A percentile compares a stretch with the other conserved stretches of the same genome.
Evolutionary conservation across 306 rosid species (phyloP).

Genomic region (Begonia peltatifolia): DNA sequence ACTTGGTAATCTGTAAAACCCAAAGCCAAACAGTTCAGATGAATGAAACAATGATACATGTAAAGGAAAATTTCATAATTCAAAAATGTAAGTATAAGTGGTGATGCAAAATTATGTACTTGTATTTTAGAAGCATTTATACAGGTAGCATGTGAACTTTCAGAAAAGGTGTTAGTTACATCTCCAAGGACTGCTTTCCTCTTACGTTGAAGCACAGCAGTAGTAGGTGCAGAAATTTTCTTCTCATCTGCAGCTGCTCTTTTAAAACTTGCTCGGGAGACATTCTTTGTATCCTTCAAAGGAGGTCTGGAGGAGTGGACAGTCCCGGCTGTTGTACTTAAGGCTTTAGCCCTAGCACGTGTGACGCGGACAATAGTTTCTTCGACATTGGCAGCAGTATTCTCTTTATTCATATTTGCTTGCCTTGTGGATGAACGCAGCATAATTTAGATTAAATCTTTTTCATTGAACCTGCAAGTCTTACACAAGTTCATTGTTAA

Average conservation of each 20-base stretch:
- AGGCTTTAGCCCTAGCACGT: constrained; percentile 61
- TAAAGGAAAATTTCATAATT: too few relatives aligned
- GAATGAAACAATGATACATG: too few relatives aligned
- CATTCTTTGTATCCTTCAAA: constrained; percentile 24
- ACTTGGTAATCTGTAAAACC: constrained; percentile 13
- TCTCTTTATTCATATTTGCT: constrained; percentile 42
- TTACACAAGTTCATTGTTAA: constrained; percentile 9
- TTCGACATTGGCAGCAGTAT: constrained; percentile 31
- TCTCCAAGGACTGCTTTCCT: constrained; percentile 62
- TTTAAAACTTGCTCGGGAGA: constrained; percentile 26
- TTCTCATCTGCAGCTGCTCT: constrained; percentile 39
- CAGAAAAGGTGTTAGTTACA: constrained; percentile 30
- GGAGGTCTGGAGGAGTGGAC: constrained; percentile 28
- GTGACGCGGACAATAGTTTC: constrained; percentile 49
- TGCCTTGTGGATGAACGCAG: constrained; percentile 41
- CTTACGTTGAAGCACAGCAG: constrained; percentile 37
- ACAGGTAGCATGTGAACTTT: constrained; percentile 9
- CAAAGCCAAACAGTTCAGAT: background rate
- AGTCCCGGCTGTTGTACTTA: constrained; percentile 23
- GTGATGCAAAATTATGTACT: constrained; percentile 17
- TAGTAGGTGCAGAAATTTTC: constrained; percentile 17
- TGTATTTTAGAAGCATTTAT: constrained; percentile 20
- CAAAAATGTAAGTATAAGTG: too few relatives aligned
- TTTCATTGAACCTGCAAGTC: constrained; percentile 38
- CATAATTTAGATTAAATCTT: constrained; percentile 16